phyloP scores from a whole-genome alignment of 257 asterid genomes.

The Salvia splendens region DNA sequence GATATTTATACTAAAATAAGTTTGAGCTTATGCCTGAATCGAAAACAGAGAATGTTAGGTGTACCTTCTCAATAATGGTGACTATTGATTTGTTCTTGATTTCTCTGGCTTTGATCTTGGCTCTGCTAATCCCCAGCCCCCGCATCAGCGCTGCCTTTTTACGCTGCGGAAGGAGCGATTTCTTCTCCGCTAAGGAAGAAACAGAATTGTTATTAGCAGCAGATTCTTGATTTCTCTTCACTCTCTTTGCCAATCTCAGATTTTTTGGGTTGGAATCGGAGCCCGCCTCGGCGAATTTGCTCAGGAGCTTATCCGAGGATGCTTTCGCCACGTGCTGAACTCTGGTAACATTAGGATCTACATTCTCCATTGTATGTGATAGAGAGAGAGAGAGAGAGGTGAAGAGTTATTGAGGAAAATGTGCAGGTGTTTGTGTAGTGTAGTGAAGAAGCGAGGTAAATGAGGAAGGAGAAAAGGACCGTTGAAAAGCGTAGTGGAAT shows the following conservation, averaged over 20 bases:
- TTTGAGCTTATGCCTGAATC: too few species aligned
- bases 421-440: constrained; percentile 16
- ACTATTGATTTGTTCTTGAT: constrained; percentile 60
- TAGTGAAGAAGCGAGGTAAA: constrained; percentile 19
- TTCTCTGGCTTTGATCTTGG: constrained; percentile 55
- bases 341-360: constrained; percentile 35
- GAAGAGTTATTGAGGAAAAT: not conserved
- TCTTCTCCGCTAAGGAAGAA: constrained; percentile 46
- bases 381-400: constrained; percentile 22
- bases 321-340: constrained; percentile 77
- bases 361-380: constrained; percentile 48
- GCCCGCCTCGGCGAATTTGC: constrained; percentile 75
- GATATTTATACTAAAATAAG: too few species aligned
- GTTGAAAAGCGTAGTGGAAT: constrained; percentile 39
- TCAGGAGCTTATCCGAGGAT: constrained; percentile 77
- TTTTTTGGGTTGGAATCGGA: constrained; percentile 41
- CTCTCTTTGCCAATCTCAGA: constrained; percentile 53
- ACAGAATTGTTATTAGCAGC: not conserved
- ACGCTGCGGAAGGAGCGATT: constrained; percentile 57
- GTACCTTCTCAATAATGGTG: constrained; percentile 50
- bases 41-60: too few species aligned
- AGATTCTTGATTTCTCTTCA: constrained; percentile 32
- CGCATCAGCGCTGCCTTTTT: constrained; percentile 44
- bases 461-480: constrained; percentile 45
- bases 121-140: constrained; percentile 54